Evolutionary conservation across 2,329 filamentous ascomycete species (phyloP).

Genomic region (Leptographium radiaticola): DNA sequence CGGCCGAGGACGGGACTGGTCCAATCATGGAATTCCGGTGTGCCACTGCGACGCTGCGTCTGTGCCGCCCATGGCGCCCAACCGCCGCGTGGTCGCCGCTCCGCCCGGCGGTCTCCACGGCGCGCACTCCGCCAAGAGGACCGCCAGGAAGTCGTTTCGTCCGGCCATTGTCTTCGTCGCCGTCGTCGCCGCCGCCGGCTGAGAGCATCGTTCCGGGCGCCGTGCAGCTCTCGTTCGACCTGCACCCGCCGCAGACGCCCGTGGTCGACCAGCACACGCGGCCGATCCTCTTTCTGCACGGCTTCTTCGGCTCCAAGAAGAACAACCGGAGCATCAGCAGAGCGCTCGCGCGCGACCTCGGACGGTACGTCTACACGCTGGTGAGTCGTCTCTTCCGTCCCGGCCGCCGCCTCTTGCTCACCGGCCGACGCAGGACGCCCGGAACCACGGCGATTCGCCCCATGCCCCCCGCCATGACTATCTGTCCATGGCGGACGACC

Average conservation of each 20-base stretch:
- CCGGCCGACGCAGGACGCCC: conserved; percentile 50
- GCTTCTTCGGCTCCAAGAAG: conserved; percentile 87
- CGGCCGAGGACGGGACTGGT: neutral
- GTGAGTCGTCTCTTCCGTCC: conserved; percentile 44
- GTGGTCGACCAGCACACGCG: conserved; percentile 27
- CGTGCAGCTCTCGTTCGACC: conserved; percentile 46
- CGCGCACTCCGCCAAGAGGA: neutral
- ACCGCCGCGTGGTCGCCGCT: neutral
- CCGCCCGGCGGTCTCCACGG: neutral
- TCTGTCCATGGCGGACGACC: conserved; percentile 65
- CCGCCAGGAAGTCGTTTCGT: neutral
- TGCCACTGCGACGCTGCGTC: neutral
- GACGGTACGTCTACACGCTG: conserved; percentile 68
- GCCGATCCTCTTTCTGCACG: conserved; percentile 81
- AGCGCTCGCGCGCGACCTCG: conserved; percentile 67
- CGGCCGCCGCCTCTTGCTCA: neutral
- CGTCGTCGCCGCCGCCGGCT: neutral
- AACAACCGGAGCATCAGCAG: conserved; percentile 93
- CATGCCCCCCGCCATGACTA: conserved; percentile 71
- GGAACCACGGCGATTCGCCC: conserved; percentile 87
- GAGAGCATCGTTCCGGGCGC: neutral
- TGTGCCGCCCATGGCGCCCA: neutral
- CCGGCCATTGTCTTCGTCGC: neutral
- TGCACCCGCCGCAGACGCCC: conserved; percentile 44
- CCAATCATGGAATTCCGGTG: neutral